Evolutionary conservation across 2,329 filamentous ascomycete genomes (phyloP).

Genomic region (Monilinia fructicola): DNA sequence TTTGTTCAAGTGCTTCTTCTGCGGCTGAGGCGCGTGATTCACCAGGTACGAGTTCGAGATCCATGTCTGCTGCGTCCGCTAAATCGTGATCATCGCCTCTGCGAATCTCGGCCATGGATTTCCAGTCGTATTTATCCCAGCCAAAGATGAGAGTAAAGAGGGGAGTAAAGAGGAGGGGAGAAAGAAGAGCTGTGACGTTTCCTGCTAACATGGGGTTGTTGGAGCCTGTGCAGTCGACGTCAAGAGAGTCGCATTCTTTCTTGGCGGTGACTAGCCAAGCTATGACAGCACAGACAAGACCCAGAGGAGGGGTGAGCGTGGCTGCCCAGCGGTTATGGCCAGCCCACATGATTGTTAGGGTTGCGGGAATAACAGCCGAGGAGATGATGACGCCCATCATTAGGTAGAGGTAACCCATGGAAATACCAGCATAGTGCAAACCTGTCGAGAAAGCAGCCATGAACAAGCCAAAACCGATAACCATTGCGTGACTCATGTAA

Average conservation of each 20-base stretch:
- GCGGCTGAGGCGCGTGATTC: conserved; percentile 43
- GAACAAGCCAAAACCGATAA: conserved; percentile 70
- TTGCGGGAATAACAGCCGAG: conserved; percentile 78
- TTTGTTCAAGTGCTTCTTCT: conserved; percentile 45
- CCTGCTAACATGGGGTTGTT: conserved; percentile 87
- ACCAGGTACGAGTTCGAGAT: conserved; percentile 63
- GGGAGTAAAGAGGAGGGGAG: conserved; percentile 72
- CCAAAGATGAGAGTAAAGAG: conserved; percentile 67
- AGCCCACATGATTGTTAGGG: conserved; percentile 77
- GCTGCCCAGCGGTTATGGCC: conserved; percentile 77
- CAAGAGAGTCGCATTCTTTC: conserved; percentile 65
- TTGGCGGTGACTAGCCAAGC: conserved; percentile 78
- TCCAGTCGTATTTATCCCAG: conserved; percentile 78
- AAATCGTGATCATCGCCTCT: conserved; percentile 76
- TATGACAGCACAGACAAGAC: conserved; percentile 65
- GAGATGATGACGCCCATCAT: conserved; percentile 93
- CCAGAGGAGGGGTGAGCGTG: conserved; percentile 66
- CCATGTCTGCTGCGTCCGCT: conserved; percentile 60
- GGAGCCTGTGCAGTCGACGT: conserved; percentile 73
- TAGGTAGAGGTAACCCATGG: conserved; percentile 85
- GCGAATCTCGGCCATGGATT: conserved; percentile 77
- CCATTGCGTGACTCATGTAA: conserved; percentile 73
- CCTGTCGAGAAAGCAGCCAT: conserved; percentile 80
- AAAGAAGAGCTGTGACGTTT: conserved; percentile 79
- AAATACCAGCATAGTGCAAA: conserved; percentile 61